A percentile compares a stretch with the other conserved stretches of the same genome.
These are phyloP conservation scores for Manihot esculenta DNA, from an alignment of 441 rosid genomes.

Conservation along the genomic window DNA sequence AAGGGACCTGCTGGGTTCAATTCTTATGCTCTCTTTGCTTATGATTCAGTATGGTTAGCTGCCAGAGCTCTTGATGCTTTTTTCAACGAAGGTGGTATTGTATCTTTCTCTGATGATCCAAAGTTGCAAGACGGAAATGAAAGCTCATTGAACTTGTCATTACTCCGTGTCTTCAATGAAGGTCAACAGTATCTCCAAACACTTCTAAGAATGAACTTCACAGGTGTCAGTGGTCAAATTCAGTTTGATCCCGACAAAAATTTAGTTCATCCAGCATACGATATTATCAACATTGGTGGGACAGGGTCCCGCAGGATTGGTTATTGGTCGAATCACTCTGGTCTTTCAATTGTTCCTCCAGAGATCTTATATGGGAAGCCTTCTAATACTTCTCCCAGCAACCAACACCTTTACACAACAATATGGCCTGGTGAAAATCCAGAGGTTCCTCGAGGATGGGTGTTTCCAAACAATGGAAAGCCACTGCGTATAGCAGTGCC, in stretches of 20 bases:
- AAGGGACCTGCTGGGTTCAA: conserved; percentile 47
- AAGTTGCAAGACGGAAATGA: conserved; percentile 42
- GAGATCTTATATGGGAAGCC: conserved; percentile 58
- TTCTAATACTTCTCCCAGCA: conserved; percentile 40
- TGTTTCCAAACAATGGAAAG: conserved; percentile 80
- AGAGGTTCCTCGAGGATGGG: conserved; percentile 82
- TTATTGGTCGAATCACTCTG: conserved; percentile 81
- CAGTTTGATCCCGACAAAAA: conserved; percentile 56
- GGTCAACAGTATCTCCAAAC: conserved; percentile 64
- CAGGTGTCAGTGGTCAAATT: conserved; percentile 66
- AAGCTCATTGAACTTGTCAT: conserved; percentile 50
- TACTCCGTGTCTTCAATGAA: conserved; percentile 63
- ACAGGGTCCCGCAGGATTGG: conserved; percentile 66
- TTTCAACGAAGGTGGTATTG: conserved; percentile 49
- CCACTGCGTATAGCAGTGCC: conserved; percentile 80
- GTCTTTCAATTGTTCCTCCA: conserved; percentile 62
- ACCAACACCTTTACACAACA: conserved; percentile 50
- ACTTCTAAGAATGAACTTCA: conserved; percentile 55
- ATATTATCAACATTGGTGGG: conserved; percentile 69
- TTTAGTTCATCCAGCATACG: conserved; percentile 71
- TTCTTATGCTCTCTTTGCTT: conserved; percentile 82
- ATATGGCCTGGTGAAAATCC: conserved; percentile 82
- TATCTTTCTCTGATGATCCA: conserved; percentile 67
- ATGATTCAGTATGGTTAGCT: conserved; percentile 90
- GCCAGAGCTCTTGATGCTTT: conserved; percentile 74